Evolutionary conservation across 805 yeast genomes (phyloP), one percentile per base, ranked within the genome.

Genomic region (Saturnispora sanitii): DNA sequence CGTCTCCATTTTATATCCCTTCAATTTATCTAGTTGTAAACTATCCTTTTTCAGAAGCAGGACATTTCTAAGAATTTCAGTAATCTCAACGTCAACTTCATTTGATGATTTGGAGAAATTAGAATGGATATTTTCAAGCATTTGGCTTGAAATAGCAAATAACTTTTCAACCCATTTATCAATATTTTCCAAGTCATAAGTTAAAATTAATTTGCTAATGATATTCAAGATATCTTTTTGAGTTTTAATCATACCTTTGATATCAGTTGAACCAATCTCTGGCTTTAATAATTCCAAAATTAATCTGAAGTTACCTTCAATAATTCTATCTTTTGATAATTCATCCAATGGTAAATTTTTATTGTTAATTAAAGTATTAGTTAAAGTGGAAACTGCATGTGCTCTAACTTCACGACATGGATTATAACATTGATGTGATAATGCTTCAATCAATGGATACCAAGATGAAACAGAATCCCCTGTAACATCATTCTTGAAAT

Each of bases 381-480:
- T 82, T 38, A 88, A 67, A 0, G 73, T 58, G 17, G 68, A 67
- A 32, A 86, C 60, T 0, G 95, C 88, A 56, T 70, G 74, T 0
- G 71, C 59, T 30, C 95, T 66, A 9, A 87, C 65, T 53, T 83
- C 87, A 21, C 84, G 66, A 56, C 94, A 84, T 16, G 95, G 95
- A 52, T 87, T 87, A 55, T 82, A 71, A 56, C 95, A 83, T 57
- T 88, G 96, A 52, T 82, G 90, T 0, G 92, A 86, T 40, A 87
- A 66, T 0, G 94, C 94, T 54, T 85, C 90, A 22, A 82, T 67
- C 45, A 84, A 65, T 1, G 94, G 81, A 48, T 71, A 72, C 49
- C 75, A 65, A 19, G 58, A 50, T 17, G 62, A 52, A 33, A 59
- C 59, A 1, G 54, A 42, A 21, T 48, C 41, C 4, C 28, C 29